Evolutionary conservation across 495 filamentous ascomycete genomes (phyloP).

Genomic region (Hypoxylon rickii): DNA sequence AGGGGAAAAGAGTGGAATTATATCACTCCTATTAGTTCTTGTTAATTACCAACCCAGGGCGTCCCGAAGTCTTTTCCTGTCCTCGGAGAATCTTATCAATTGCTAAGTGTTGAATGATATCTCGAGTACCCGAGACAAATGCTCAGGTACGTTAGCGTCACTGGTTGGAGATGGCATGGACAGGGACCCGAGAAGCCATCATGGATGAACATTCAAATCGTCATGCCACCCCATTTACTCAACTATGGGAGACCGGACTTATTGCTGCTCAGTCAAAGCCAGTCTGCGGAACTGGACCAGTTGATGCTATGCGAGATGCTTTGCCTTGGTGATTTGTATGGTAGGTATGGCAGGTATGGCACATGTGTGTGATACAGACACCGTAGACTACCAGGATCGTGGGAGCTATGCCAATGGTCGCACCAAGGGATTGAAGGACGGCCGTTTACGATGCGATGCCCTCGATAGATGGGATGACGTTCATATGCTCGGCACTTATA

Average conservation of each 20-base stretch:
- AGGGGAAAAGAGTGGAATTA: no score
- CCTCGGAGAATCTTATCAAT: not conserved
- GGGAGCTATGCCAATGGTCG: not conserved
- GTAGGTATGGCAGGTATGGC: no score
- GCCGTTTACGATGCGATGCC: not conserved
- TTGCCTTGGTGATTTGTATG: no score
- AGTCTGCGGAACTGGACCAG: not conserved
- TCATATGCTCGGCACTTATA: conserved; percentile 2
- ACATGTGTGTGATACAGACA: not conserved
- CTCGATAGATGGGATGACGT: conserved; percentile 18
- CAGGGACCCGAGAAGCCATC: not conserved
- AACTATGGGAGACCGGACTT: not conserved
- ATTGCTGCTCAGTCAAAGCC: not conserved
- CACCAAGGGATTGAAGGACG: not conserved
- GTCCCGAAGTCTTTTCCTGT: no score
- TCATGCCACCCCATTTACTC: not conserved
- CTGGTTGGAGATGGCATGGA: no score
- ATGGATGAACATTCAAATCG: not conserved
- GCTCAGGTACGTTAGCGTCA: no score
- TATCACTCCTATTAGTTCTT: no score
- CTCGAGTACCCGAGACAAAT: no score
- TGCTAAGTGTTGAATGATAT: not conserved
- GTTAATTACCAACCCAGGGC: no score
- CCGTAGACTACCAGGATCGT: not conserved
- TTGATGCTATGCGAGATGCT: no score